Base-by-base conservation (phyloP, 495 filamentous ascomycete species). In the Penicillium antarcticum region DNA sequence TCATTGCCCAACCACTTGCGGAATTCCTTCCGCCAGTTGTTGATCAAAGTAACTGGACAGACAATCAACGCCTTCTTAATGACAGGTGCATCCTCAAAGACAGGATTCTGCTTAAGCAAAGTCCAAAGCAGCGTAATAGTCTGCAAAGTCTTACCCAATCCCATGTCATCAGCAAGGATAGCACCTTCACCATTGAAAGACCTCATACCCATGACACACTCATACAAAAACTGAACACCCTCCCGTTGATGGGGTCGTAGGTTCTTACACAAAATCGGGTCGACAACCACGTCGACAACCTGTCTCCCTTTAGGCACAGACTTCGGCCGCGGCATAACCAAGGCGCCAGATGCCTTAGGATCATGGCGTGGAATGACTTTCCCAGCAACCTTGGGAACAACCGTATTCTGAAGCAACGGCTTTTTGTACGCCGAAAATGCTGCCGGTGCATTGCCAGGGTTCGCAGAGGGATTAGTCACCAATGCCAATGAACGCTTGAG, bases 131-230 rank as follows among this genome's bases (percentile, higher is more conserved):
- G 65, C 0, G 88, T 75, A 49, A 92, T 91, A 0, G 87, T 90
- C 66, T 91, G 88, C 33, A 91, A 61, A 4, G 88, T 91, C 59
- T 92, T 92, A 11, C 88, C 88, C 8, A 92, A 58, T 3, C 88
- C 88, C 88, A 92, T 92, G 55, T 91, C 88, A 60, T 92, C 88
- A 4, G 88, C 88, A 26, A 92, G 69, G 46, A 92, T 86, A 3
- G 86, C 87, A 10, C 88, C 88, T 60, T 86, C 80, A 0, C 88
- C 87, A 53, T 84, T 82, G 55, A 82, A 89, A 23, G 73, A 63
- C 36, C 85, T 74, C 78, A 89, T 80, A 10, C 88, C 88, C 88
- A 92, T 92, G 0, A 92, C 83, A 64, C 88, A 91, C 66, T 91
- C 87, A 57, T 92, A 92, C 34, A 92, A 66, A 57, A 92, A 92